Conservation (phyloP, 345 rosid genomes). For the Iberis pinnata region DNA sequence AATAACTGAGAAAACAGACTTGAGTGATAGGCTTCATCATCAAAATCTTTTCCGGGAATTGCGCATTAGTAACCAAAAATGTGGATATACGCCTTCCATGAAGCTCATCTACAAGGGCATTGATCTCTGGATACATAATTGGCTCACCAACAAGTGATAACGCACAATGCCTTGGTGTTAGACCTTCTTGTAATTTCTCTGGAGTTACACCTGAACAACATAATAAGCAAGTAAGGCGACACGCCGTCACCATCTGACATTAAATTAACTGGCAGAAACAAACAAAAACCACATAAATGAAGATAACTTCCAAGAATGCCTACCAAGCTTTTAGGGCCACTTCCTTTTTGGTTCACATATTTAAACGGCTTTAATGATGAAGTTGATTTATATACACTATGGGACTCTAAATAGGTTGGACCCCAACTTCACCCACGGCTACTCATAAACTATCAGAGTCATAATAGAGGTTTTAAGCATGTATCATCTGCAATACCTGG, state of each 20-base stretch:
- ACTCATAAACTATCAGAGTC: conserved; percentile 2
- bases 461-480: not conserved
- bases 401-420: not conserved
- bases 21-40: conserved; percentile 75
- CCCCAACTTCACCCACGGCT: conserved; percentile 2
- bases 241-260: not conserved
- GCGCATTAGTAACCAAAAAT: conserved; percentile 95
- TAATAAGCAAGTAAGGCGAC: not conserved
- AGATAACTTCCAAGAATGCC: not conserved
- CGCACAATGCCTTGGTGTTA: conserved; percentile 90
- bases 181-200: conserved; percentile 76
- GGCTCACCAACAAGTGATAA: conserved; percentile 98
- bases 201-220: conserved; percentile 64
- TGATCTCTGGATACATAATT: conserved; percentile 93
- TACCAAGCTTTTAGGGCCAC: not conserved
- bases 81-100: conserved; percentile 78
- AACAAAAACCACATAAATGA: too few species aligned
- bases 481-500: conserved; percentile 50
- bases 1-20: conserved; percentile 38
- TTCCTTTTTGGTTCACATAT: not conserved
- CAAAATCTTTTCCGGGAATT: conserved; percentile 87
- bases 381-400: conserved; percentile 3
- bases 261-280: too few species aligned
- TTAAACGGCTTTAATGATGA: too few species aligned
- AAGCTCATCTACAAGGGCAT: conserved; percentile 81